These are phyloP conservation scores for Syncephalis fuscata DNA, from an alignment of 371 early-diverging fungal genomes.

Conservation along the genomic window DNA sequence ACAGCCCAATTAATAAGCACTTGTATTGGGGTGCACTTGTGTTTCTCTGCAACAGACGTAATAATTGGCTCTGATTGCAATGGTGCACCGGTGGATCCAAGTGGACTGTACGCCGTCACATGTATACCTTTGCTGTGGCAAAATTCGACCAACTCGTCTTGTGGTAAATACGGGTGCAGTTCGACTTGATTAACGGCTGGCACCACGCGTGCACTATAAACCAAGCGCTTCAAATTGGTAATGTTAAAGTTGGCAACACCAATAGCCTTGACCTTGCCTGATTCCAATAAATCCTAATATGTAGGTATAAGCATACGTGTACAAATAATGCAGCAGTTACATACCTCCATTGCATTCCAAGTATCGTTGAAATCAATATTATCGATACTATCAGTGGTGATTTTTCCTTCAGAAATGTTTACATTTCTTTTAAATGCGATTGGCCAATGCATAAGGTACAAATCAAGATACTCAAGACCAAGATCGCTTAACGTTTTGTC, in stretches of 20 bases:
- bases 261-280: slow-evolving; percentile 36
- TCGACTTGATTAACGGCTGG: slow-evolving; percentile 84
- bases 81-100: slow-evolving; percentile 12
- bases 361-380: slow-evolving; percentile 28
- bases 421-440: slow-evolving; percentile 13
- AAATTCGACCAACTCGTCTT: slow-evolving; percentile 48
- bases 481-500: slow-evolving; percentile 55
- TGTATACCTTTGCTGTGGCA: slow-evolving; percentile 47
- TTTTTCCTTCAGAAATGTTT: background rate
- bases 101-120: slow-evolving; percentile 73
- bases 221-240: slow-evolving; percentile 44
- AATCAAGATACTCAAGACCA: slow-evolving; percentile 68
- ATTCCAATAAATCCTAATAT: slow-evolving; percentile 42
- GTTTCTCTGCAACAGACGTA: slow-evolving; percentile 41
- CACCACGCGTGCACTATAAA: slow-evolving; percentile 41
- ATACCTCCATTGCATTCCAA: slow-evolving; percentile 62
- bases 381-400: slow-evolving; percentile 12
- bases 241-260: slow-evolving; percentile 52
- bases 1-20: slow-evolving; percentile 57
- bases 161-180: slow-evolving; percentile 77
- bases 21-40: slow-evolving; percentile 50
- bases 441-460: slow-evolving; percentile 59
- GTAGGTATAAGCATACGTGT: slow-evolving; percentile 40
- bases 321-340: slow-evolving; percentile 19
- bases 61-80: slow-evolving; percentile 1